Conservation (phyloP, 768 basidiomycete species). For the Pleurotus platypus region DNA sequence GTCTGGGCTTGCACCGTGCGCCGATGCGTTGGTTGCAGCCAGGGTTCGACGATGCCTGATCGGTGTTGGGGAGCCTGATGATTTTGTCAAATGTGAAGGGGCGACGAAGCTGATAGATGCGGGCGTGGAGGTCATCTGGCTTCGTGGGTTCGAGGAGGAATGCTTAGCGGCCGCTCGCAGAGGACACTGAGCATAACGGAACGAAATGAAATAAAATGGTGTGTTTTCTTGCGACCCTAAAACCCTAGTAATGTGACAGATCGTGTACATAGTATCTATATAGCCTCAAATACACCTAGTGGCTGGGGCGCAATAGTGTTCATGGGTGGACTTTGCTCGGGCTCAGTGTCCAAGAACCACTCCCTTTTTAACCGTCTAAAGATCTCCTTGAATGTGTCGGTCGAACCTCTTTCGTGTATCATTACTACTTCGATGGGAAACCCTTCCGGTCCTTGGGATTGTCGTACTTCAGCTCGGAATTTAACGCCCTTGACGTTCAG, state of each 20-base stretch:
- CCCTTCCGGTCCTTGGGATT: constrained; percentile 35
- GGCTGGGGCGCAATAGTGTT: too few relatives aligned
- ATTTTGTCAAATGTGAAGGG: constrained; percentile 94
- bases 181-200: constrained; percentile 23
- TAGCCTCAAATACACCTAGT: neutral
- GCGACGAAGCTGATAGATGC: constrained; percentile 65
- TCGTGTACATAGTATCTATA: neutral
- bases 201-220: neutral
- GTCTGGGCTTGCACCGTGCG: constrained; percentile 83
- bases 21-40: constrained; percentile 75
- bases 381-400: constrained; percentile 75
- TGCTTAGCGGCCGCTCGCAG: constrained; percentile 80
- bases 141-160: constrained; percentile 69
- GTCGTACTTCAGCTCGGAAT: constrained; percentile 79
- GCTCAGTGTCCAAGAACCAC: constrained; percentile 60
- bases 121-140: constrained; percentile 74
- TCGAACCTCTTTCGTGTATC: constrained; percentile 84
- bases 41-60: constrained; percentile 76
- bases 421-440: constrained; percentile 56
- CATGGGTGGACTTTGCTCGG: neutral
- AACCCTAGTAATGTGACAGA: constrained; percentile 4
- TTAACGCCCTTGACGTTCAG: constrained; percentile 64
- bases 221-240: neutral
- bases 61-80: constrained; percentile 87
- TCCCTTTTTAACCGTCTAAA: constrained; percentile 60